Conservation (phyloP, 176 grass and related monocot genomes). For the Areca catechu region DNA sequence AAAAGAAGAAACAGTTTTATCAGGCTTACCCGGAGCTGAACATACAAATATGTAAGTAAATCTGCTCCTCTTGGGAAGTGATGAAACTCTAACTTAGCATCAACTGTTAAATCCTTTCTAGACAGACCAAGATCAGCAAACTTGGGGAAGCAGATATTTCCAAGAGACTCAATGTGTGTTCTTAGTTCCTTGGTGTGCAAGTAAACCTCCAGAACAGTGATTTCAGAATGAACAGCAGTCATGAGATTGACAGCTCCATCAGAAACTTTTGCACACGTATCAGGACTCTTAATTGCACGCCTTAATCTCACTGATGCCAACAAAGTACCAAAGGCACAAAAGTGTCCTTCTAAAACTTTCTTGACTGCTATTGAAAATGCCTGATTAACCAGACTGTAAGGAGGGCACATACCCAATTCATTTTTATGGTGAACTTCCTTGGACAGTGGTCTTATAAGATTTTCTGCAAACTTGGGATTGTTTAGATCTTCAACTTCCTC, state of each 20-base stretch:
- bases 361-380: conserved; percentile 74
- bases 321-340: conserved; percentile 79
- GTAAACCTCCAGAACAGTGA: conserved; percentile 82
- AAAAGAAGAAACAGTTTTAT: conserved; percentile 22
- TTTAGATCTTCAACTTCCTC: conserved; percentile 23
- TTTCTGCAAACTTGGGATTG: neutral
- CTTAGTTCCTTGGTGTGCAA: conserved; percentile 83
- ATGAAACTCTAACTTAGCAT: conserved; percentile 63
- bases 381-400: conserved; percentile 78
- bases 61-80: conserved; percentile 80
- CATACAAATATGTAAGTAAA: conserved; percentile 95
- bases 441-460: conserved; percentile 1
- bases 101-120: conserved; percentile 65
- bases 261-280: conserved; percentile 14
- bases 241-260: conserved; percentile 16
- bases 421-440: conserved; percentile 20
- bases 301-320: conserved; percentile 60
- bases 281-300: conserved; percentile 21
- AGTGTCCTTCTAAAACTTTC: conserved; percentile 84
- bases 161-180: conserved; percentile 70
- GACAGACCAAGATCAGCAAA: conserved; percentile 61
- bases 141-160: conserved; percentile 90
- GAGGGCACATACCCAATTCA: conserved; percentile 18
- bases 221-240: conserved; percentile 38
- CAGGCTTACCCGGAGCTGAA: conserved; percentile 83